A percentile compares a stretch with the other conserved stretches of the same genome.
These are phyloP conservation scores for Coniochaeta ligniaria DNA, from an alignment of 2,329 filamentous ascomycete species.

Conservation along the genomic window DNA sequence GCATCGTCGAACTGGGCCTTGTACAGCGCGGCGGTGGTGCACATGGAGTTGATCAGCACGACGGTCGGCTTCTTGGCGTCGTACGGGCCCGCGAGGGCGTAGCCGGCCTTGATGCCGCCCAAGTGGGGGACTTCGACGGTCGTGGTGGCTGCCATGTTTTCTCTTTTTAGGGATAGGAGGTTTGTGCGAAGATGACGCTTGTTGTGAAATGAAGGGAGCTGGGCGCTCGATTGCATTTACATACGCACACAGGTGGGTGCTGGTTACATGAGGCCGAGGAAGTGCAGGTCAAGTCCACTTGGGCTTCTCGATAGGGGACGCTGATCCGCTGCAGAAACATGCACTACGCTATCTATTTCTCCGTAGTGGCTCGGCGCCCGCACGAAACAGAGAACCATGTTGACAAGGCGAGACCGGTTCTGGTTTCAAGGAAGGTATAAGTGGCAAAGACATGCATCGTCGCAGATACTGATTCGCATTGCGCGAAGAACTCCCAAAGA, in stretches of 20 bases:
- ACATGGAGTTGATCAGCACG: slow-evolving; percentile 46
- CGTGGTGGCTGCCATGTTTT: slow-evolving; percentile 23
- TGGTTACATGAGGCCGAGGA: neutral
- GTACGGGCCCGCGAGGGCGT: slow-evolving; percentile 20
- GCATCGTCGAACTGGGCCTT: slow-evolving; percentile 32
- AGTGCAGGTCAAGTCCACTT: neutral
- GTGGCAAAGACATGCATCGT: neutral
- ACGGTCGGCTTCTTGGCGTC: slow-evolving; percentile 44
- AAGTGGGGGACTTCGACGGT: slow-evolving; percentile 40
- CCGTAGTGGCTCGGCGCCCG: neutral
- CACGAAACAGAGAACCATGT: neutral
- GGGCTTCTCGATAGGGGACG: neutral
- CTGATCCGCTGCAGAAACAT: neutral
- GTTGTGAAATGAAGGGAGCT: neutral
- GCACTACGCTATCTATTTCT: neutral
- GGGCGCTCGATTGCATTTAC: neutral
- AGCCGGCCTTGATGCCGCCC: slow-evolving; percentile 38
- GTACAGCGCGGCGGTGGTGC: slow-evolving; percentile 39
- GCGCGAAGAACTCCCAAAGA: neutral
- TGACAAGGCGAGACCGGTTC: neutral
- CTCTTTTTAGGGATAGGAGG: neutral
- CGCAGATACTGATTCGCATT: neutral
- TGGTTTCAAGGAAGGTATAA: neutral
- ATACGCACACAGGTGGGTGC: neutral
- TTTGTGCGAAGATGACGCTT: neutral